These are phyloP conservation scores for Cyclotella sp. DNA, from an alignment of 108 stramenopile genomes.

Conservation along the genomic window DNA sequence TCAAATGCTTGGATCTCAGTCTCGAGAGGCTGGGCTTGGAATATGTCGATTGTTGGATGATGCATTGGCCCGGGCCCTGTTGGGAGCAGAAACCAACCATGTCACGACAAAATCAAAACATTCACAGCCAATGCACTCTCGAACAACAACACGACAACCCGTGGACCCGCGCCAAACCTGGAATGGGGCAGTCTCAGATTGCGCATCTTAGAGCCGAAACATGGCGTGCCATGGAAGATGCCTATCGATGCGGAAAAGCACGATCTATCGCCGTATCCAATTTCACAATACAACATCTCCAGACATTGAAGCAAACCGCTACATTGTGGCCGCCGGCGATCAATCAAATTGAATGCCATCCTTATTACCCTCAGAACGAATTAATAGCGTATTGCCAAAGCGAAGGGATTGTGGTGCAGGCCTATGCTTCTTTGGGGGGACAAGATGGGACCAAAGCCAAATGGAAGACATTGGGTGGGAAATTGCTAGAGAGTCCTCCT, in stretches of 20 bases:
- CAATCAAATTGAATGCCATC: conserved; percentile 90
- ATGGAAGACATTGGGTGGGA: conserved; percentile 60
- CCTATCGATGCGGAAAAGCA: conserved; percentile 53
- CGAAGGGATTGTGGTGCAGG: conserved; percentile 75
- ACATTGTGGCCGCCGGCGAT: conserved; percentile 81
- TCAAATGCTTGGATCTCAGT: conserved; percentile 66
- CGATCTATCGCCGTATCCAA: conserved; percentile 87
- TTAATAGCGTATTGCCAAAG: conserved; percentile 73
- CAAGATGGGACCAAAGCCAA: conserved; percentile 63
- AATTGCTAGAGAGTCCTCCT: conserved; percentile 36
- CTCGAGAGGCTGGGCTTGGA: conserved; percentile 64
- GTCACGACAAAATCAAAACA: conserved; percentile 27
- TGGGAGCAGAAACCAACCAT: conserved; percentile 53
- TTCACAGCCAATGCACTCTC: background rate
- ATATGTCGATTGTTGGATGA: conserved; percentile 71
- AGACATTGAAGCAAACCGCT: conserved; percentile 60
- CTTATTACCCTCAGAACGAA: conserved; percentile 70
- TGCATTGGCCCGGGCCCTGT: conserved; percentile 80
- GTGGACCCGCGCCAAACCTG: conserved; percentile 54
- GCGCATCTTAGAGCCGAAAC: conserved; percentile 66
- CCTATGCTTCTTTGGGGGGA: conserved; percentile 82
- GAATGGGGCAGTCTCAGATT: conserved; percentile 54
- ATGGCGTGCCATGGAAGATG: conserved; percentile 90
- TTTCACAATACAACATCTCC: conserved; percentile 65
- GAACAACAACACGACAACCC: conserved; percentile 45